Percentiles rank a stretch among this genome's conserved stretches.
Conservation (phyloP, 805 yeast genomes). For the Myxozyma nipponensis region DNA sequence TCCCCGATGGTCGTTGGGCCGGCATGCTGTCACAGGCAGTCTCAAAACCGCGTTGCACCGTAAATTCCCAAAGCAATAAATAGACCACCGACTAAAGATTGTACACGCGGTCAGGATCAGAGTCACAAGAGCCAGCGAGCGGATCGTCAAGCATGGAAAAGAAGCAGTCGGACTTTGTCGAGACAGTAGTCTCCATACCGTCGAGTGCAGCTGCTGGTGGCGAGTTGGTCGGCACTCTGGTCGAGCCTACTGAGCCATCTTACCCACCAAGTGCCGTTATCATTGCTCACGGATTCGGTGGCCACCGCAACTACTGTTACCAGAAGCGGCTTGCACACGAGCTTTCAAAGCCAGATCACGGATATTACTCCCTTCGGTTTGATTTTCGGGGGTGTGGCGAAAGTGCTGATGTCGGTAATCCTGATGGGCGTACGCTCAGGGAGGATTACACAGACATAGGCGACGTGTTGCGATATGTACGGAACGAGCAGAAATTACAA, state of each 20-base stretch:
- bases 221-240: conserved; percentile 17
- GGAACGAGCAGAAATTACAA: conserved; percentile 36
- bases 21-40: too few species aligned
- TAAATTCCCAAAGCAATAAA: too few species aligned
- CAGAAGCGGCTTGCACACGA: conserved; percentile 58
- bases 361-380: conserved; percentile 64
- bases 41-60: too few species aligned
- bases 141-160: too few species aligned
- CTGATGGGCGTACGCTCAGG: conserved; percentile 45
- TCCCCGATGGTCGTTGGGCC: too few species aligned
- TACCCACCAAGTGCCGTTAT: conserved; percentile 44
- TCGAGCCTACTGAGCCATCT: conserved; percentile 6
- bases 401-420: conserved; percentile 51
- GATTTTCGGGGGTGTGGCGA: conserved; percentile 87
- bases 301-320: conserved; percentile 77
- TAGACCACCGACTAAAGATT: too few species aligned
- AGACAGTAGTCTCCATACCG: conserved; percentile 5
- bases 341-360: conserved; percentile 51
- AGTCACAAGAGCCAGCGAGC: too few species aligned
- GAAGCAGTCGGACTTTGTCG: too few species aligned
- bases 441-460: conserved; percentile 71
- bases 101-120: too few species aligned
- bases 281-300: conserved; percentile 78
- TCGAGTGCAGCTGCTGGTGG: conserved; percentile 12
- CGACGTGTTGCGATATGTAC: conserved; percentile 41